Evolutionary conservation across 2,329 filamentous ascomycete species (phyloP), one percentile per base, ranked within the genome.

Genomic region (Phyllachora maydis): DNA sequence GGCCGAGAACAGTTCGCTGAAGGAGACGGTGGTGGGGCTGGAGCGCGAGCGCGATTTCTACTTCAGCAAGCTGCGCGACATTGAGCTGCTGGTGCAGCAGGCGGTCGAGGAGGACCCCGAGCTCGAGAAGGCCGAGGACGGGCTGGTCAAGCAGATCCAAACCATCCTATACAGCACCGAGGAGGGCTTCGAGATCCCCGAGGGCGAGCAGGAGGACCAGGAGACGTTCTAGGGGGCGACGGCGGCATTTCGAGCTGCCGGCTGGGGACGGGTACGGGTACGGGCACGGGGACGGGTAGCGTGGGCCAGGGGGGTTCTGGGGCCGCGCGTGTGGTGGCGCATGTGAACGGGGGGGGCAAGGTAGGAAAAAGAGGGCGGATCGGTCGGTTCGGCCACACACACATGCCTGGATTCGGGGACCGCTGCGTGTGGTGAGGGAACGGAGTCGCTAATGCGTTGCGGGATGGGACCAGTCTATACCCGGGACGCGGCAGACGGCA

Each of bases 11-110:
- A 63, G 65, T 19, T 77, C 76, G 14, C 62, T 95, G 36, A 92
- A 92, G 61, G 85, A 95, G 56, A 92, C 81, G 0, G 85, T 98
- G n/a, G 62, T 68, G 8, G 88, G 88, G 2, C 60, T 98, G 19
- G 88, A 98, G 60, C 74, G 88, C 38, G 88, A 98, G 57, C 67
- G 88, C 23, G 88, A 98, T 48, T 98, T 98, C 47, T 98, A 98
- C 60, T 98, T 98, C 52, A 90, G 79, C 63, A 98, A 98, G 60
- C 63, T 98, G 33, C 67, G 88, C 29, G 88, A 98, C 45, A 98
- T 98, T 37, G 88, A 98, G 54, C 57, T 98, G 34, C 56, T 98
- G 39, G 66, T 98, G 26, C 88, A 98, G 56, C 76, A 79, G 40
- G 82, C 83, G 8, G 75, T 90, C 41, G 88, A 98, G 37, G 76